Evolutionary conservation across 768 basidiomycete genomes (phyloP), one percentile per base, ranked within the genome.

Genomic region (Pleurotus tuoliensis): DNA sequence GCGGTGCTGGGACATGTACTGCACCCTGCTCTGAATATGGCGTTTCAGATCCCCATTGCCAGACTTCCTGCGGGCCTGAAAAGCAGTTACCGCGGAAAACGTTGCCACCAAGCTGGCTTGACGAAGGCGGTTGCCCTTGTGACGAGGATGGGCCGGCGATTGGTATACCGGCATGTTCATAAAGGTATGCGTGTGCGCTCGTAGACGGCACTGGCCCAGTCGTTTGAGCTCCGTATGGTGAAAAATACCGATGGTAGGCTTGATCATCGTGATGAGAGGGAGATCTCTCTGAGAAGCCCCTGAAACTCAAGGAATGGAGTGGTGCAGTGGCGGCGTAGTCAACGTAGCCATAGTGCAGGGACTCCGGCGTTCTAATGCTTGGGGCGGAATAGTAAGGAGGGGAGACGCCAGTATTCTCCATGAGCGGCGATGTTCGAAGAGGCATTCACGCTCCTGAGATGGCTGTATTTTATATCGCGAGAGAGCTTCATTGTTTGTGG

Each of bases 211-310:
- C 64, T 52, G 70, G 65, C 59, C 67, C 66, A 53, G 67, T 55
- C 59, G 60, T 58, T 61, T 57, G 60, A 57, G 54, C 62, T 71
- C 76, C 76, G 71, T 74, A 75, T 73, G 74, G 68, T 63, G 71
- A 62, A 57, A 72, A 68, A 68, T 74, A 73, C 62, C 63, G 65
- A 68, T 73, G 75, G 65, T 74, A 50, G 25, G 27, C 74, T 67
- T 73, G 71, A 74, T 76, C 71, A 71, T 72, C 71, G 70, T 75
- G 74, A 56, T 66, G 61, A 63, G 71, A 67, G 62, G 77, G 73
- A 71, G 78, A 81, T 81, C 79, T 77, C 61, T 72, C 73, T 61
- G 77, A 79, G 79, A 79, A 81, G 79, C 71, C 62, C 51, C 47
- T 64, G 58, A 66, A 63, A 67, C 71, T 71, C 69, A 41, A 53